Evolutionary conservation across 1,139 yeast genomes (phyloP), one percentile per base, ranked within the genome.

Genomic region (Scheffersomyces titani): DNA sequence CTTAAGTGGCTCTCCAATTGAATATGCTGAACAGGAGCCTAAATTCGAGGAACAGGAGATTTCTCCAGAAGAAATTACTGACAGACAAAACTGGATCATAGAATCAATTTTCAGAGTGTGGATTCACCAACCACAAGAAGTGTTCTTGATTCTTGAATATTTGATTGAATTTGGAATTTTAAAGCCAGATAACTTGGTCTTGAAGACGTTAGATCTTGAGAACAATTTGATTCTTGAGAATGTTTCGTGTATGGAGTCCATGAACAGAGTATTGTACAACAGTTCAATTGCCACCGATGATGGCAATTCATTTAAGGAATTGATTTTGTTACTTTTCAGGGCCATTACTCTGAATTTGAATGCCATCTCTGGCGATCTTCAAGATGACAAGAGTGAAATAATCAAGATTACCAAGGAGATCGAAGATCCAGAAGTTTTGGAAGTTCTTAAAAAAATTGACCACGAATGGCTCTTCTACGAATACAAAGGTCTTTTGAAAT

Each of bases 101-200:
- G 88, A 87, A 55, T 82, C 92, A 2, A 86, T 90, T 11, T 74
- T 91, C 61, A 79, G 90, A 60, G 85, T 88, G 65, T 92, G 98
- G 97, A 80, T 84, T 54, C 84, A 84, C 59, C 92, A 90, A 65
- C 94, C 97, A 0, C 90, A 92, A 71, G 90, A 89, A 57, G 93
- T 92, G 1, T 88, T 84, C 61, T 78, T 91, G 63, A 86, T 91
- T 19, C 76, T 89, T 64, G 92, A 86, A 64, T 85, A 83, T 59
- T 81, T 88, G 66, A 82, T 83, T 59, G 85, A 82, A 56, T 80
- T 78, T 61, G 82, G 76, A 22, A 72, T 87, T 24, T 66, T 87
- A 52, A 68, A 76, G 30, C 74, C 84, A 3, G 70, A 70, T 47
- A 70, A 77, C 49, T 72, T 85, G 55, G 66, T 84, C 44, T 71